These are phyloP conservation scores for Lyophyllum decastes DNA, from an alignment of 768 basidiomycete genomes.

Conservation along the genomic window DNA sequence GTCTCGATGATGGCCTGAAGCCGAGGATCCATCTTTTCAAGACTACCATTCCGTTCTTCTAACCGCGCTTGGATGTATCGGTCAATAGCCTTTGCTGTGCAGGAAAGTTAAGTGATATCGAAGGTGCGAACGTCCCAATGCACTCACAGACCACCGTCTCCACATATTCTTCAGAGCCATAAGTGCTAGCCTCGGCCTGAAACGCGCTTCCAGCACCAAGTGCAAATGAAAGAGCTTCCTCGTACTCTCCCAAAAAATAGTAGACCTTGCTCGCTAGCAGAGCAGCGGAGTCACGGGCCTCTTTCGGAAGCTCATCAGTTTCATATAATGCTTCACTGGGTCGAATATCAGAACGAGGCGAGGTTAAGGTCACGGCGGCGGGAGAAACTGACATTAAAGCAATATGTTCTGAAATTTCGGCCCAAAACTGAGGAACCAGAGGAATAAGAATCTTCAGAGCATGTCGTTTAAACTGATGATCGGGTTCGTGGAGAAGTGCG, in stretches of 20 bases:
- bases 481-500: constrained; percentile 88
- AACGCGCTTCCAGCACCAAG: constrained; percentile 89
- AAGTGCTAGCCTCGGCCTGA: constrained; percentile 64
- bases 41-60: constrained; percentile 51
- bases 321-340: constrained; percentile 90
- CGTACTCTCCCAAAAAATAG: constrained; percentile 93
- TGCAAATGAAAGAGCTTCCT: constrained; percentile 94
- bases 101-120: constrained; percentile 5
- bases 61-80: constrained; percentile 77
- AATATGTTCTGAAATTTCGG: constrained; percentile 96
- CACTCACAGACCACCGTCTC: constrained; percentile 93
- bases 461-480: constrained; percentile 85
- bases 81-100: constrained; percentile 92
- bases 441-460: constrained; percentile 82
- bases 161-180: constrained; percentile 81
- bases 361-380: constrained; percentile 4
- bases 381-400: constrained; percentile 71
- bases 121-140: not conserved
- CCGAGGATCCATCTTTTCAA: constrained; percentile 73
- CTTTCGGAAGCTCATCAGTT: constrained; percentile 68
- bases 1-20: constrained; percentile 85
- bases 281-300: constrained; percentile 81
- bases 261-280: constrained; percentile 97
- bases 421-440: constrained; percentile 95
- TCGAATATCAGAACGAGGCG: constrained; percentile 3